These are phyloP conservation scores for Pseudogymnoascus sp. DNA, from an alignment of 2,329 filamentous ascomycete species.

Conservation along the genomic window DNA sequence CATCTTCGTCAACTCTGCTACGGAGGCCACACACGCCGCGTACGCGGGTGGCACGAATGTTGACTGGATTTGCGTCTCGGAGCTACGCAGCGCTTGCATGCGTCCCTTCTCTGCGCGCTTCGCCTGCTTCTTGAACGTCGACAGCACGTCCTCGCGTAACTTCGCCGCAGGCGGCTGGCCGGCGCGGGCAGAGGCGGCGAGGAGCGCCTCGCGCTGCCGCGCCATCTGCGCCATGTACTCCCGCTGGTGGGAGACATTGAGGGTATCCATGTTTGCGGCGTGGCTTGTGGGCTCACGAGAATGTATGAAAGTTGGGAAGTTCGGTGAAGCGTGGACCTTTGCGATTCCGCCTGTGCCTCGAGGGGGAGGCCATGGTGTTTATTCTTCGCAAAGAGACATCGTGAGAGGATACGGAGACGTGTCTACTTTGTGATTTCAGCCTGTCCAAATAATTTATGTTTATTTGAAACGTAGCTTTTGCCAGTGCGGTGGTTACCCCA, in stretches of 20 bases:
- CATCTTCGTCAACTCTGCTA: constrained; percentile 20
- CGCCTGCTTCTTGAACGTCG: neutral
- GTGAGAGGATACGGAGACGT: neutral
- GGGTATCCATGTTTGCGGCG: neutral
- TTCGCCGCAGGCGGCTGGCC: neutral
- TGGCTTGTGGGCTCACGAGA: neutral
- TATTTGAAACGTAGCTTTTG: neutral
- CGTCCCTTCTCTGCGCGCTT: neutral
- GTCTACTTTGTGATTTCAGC: constrained; percentile 1
- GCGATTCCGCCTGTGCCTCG: neutral
- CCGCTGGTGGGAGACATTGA: neutral
- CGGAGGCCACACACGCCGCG: constrained; percentile 11
- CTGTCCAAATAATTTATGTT: neutral
- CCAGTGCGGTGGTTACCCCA: neutral
- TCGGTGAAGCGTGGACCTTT: neutral
- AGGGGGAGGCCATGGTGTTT: neutral
- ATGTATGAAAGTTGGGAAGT: neutral
- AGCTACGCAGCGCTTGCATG: neutral
- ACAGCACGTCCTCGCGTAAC: neutral
- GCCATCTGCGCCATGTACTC: constrained; percentile 1
- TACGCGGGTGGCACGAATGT: constrained; percentile 13
- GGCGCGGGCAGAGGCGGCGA: neutral
- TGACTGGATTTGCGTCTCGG: neutral
- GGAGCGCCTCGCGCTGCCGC: neutral
- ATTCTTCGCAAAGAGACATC: neutral